phyloP scores from a whole-genome alignment of 495 filamentous ascomycete species.

The Penicillium goetzii region DNA sequence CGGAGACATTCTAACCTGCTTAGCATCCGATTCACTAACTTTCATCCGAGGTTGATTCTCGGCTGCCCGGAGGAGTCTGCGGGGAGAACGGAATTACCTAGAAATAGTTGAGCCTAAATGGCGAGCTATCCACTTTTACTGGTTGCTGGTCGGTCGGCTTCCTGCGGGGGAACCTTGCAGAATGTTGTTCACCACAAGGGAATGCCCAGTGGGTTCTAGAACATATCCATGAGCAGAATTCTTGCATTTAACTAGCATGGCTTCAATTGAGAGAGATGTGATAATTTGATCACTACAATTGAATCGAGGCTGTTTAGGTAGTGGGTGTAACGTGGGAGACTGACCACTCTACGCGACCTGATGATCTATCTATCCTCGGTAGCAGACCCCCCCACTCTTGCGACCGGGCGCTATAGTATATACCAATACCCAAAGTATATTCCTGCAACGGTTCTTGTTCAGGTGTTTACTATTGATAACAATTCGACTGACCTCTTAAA shows the following conservation, averaged over 20 bases:
- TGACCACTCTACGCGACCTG: background rate
- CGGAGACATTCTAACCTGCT: background rate
- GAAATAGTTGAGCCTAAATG: background rate
- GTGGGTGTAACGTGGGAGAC: background rate
- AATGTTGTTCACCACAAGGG: too few species aligned
- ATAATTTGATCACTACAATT: background rate
- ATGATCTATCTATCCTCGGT: too few species aligned
- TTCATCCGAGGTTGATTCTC: conserved; percentile 2
- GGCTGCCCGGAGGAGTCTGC: background rate
- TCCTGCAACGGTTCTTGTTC: background rate
- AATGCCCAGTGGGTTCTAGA: too few species aligned
- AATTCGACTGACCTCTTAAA: background rate
- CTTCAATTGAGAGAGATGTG: too few species aligned
- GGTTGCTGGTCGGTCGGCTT: background rate
- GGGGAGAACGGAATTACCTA: too few species aligned
- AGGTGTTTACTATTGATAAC: background rate
- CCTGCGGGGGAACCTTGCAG: background rate
- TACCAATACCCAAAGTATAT: background rate
- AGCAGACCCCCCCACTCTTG: conserved; percentile 1
- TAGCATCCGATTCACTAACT: background rate
- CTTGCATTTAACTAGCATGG: too few species aligned
- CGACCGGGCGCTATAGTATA: background rate
- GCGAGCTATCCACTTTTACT: conserved; percentile 1
- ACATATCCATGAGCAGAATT: too few species aligned
- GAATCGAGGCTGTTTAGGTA: background rate